Evolutionary conservation across 2,329 filamentous ascomycete genomes (phyloP), one percentile per base, ranked within the genome.

Genomic region (Hymenoscyphus fraxineus): DNA sequence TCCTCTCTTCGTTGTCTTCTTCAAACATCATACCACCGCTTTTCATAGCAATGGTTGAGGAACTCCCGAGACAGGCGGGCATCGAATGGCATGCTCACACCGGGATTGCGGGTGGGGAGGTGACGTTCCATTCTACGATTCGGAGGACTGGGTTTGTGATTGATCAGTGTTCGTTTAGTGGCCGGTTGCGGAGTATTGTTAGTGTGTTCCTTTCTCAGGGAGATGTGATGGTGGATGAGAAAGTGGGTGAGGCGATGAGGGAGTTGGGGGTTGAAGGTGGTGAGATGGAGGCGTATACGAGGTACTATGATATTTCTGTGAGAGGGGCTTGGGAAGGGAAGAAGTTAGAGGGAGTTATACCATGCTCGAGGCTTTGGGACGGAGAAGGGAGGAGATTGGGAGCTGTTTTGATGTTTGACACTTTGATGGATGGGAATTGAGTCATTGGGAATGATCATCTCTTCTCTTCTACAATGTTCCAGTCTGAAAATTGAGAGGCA

Each of bases 41-140:
- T 70, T 89, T 95, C 73, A 84, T 89, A 0, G 88, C 87, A 0
- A 87, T 95, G 73, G 90, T 97, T 1, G 83, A 88, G 55, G 85
- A 88, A 68, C 81, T 99, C 13, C 95, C 95, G 0, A 85, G 91
- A 22, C 81, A 80, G 16, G 89, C 89, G 35, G 81, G 82, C 44
- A 85, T 97, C 12, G 95, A 99, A 79, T 99, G 94, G 93, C 89
- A 91, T 70, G 88, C 83, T 1, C 84, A 89, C 64, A 74, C 85
- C 2, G 90, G 91, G 0, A 76, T 90, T 55, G 66, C 61, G 10
- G 58, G 61, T 59, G 68, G 66, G n/a, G 32, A 41, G 57, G 54
- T 74, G 1, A 64, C 63, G 58, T 69, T 67, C 6, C 31, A 57
- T 22, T 55, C 58, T 1, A 58, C 5, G 35, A 35, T 22, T 3